phyloP scores from a whole-genome alignment of 2,329 filamentous ascomycete species.

The Hymenoscyphus fraxineus region DNA sequence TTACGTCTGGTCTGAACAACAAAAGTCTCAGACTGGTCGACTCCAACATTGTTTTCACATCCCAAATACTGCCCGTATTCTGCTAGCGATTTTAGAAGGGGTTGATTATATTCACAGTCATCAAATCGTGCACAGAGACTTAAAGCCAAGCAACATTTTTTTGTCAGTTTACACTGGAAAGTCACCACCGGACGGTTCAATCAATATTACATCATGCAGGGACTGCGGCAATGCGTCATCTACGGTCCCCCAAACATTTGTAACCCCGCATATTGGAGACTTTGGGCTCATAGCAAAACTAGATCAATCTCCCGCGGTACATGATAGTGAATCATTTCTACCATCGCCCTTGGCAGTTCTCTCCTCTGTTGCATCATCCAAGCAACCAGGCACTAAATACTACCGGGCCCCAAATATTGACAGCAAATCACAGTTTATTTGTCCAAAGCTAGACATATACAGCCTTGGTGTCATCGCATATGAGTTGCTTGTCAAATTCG shows the following conservation, averaged over 20 bases:
- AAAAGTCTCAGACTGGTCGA: constrained; percentile 18
- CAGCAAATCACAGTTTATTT: not conserved
- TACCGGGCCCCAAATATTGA: constrained; percentile 44
- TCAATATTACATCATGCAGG: constrained; percentile 39
- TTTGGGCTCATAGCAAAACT: constrained; percentile 59
- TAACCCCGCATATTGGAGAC: constrained; percentile 62
- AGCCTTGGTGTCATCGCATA: constrained; percentile 60
- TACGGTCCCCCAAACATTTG: constrained; percentile 37
- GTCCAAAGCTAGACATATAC: constrained; percentile 44
- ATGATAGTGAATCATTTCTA: constrained; percentile 4
- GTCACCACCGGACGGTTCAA: constrained; percentile 40
- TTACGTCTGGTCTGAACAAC: constrained; percentile 46
- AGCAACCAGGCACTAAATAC: constrained; percentile 57
- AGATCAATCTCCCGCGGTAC: constrained; percentile 25
- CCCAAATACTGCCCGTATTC: constrained; percentile 51
- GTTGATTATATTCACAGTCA: constrained; percentile 61
- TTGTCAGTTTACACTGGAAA: constrained; percentile 44
- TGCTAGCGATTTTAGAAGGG: constrained; percentile 58
- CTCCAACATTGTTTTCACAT: constrained; percentile 60
- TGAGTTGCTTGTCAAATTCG: constrained; percentile 55
- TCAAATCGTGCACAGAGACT: constrained; percentile 60
- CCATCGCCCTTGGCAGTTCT: constrained; percentile 15
- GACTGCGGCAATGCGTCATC: constrained; percentile 39
- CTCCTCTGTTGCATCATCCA: constrained; percentile 23
- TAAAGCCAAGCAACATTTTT: constrained; percentile 68